A percentile compares a stretch with the other conserved stretches of the same genome.
Evolutionary conservation across 441 rosid genomes (phyloP).

Genomic region (Viola pubescens): DNA sequence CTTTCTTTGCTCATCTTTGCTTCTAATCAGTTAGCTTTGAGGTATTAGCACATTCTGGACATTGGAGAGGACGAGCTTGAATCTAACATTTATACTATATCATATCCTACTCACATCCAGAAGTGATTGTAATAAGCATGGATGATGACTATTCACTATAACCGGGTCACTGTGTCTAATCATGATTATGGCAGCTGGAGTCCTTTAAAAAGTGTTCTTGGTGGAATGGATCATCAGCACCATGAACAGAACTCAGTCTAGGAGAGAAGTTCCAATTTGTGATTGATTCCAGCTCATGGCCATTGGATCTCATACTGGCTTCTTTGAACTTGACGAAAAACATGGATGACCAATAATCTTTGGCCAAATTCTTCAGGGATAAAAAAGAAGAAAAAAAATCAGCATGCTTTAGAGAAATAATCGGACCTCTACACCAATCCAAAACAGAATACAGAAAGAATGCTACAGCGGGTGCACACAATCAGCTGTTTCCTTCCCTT

Average conservation of each 20-base stretch:
- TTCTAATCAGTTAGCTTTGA: no score
- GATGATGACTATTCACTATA: background rate
- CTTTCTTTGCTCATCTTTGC: no score
- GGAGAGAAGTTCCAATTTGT: slow-evolving; percentile 67
- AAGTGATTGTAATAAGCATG: no score
- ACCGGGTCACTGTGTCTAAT: slow-evolving; percentile 3
- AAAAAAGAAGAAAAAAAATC: slow-evolving; percentile 5
- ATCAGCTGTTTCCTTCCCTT: no score
- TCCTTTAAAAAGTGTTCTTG: slow-evolving; percentile 48
- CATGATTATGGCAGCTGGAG: slow-evolving; percentile 20
- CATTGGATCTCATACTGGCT: slow-evolving; percentile 32
- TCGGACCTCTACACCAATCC: background rate
- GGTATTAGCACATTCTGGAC: no score
- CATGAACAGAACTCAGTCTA: slow-evolving; percentile 63
- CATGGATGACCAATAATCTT: slow-evolving; percentile 86
- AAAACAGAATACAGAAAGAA: no score
- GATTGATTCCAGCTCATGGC: slow-evolving; percentile 39
- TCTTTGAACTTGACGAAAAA: slow-evolving; percentile 79
- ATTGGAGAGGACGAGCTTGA: no score
- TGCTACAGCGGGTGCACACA: no score
- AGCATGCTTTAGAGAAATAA: background rate
- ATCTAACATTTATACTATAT: no score
- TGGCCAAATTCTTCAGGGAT: slow-evolving; percentile 54
- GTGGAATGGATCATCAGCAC: slow-evolving; percentile 75
- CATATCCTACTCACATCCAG: no score